Evolutionary conservation across 768 basidiomycete genomes (phyloP).

Genomic region (Pholiota molesta): DNA sequence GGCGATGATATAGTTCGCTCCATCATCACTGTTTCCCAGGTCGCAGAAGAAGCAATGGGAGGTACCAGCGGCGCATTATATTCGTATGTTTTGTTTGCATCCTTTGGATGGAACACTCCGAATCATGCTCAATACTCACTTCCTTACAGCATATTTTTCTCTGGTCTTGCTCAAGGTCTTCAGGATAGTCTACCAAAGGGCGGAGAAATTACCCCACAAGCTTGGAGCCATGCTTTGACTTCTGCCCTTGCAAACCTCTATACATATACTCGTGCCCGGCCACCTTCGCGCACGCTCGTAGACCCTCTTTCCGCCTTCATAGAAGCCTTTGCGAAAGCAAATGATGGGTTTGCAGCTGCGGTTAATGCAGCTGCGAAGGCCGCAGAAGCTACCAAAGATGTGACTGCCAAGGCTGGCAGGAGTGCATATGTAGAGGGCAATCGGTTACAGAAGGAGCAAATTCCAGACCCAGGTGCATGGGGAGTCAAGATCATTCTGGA

Average conservation of each 20-base stretch:
- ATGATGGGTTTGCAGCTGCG: conserved; percentile 37
- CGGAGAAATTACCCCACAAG: conserved; percentile 44
- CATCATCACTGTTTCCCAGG: conserved; percentile 68
- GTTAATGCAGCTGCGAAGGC: conserved; percentile 64
- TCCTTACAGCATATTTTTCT: conserved; percentile 82
- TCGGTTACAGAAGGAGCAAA: conserved; percentile 58
- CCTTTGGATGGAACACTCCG: not conserved
- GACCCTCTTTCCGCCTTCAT: conserved; percentile 88
- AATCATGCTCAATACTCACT: not conserved
- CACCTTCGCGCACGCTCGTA: conserved; percentile 90
- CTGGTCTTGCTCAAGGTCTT: conserved; percentile 78
- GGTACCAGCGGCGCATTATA: conserved; percentile 92
- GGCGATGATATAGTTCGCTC: conserved; percentile 68
- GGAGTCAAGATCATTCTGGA: conserved; percentile 79
- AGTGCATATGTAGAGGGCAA: conserved; percentile 85
- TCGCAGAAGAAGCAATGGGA: conserved; percentile 86
- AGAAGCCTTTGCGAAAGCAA: conserved; percentile 36
- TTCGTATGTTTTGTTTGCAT: conserved; percentile 57
- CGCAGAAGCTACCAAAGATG: conserved; percentile 72
- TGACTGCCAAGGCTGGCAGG: conserved; percentile 85
- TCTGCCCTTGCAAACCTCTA: conserved; percentile 66
- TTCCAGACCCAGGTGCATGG: conserved; percentile 92
- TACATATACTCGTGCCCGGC: conserved; percentile 86
- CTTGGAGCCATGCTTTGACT: conserved; percentile 64
- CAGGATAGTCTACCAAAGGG: conserved; percentile 37